phyloP scores from a whole-genome alignment of 2,329 filamentous ascomycete species.

The Karstenula rhodostoma region DNA sequence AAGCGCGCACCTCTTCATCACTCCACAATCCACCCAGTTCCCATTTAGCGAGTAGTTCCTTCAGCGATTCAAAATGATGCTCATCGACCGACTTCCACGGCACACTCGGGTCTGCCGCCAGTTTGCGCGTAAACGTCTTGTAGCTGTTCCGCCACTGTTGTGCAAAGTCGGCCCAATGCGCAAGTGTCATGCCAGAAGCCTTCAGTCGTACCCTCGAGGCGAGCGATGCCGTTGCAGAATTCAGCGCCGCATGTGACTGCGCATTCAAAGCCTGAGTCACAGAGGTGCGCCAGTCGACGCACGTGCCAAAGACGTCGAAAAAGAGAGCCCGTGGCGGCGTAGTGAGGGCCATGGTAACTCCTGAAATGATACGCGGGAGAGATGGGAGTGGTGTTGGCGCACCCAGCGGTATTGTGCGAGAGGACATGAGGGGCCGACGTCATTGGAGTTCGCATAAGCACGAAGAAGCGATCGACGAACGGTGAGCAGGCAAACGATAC shows the following conservation, averaged over 20 bases:
- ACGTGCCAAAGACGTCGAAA: slow-evolving; percentile 82
- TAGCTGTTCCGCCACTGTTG: slow-evolving; percentile 76
- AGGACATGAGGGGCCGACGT: slow-evolving; percentile 11
- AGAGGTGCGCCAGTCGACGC: slow-evolving; percentile 78
- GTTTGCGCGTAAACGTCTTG: slow-evolving; percentile 64
- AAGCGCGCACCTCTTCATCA: slow-evolving; percentile 45
- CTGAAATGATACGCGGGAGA: slow-evolving; percentile 16
- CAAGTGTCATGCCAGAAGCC: slow-evolving; percentile 60
- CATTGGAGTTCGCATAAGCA: slow-evolving; percentile 1
- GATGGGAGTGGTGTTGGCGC: slow-evolving; percentile 17
- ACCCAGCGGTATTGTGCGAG: slow-evolving; percentile 2
- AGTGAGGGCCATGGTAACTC: slow-evolving; percentile 34
- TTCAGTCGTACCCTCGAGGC: slow-evolving; percentile 57
- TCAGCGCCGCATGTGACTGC: slow-evolving; percentile 59
- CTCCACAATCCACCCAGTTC: slow-evolving; percentile 66
- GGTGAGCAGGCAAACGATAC: neutral
- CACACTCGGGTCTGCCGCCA: slow-evolving; percentile 55
- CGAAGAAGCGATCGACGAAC: slow-evolving; percentile 4
- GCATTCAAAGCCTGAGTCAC: slow-evolving; percentile 67
- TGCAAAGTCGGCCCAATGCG: slow-evolving; percentile 71
- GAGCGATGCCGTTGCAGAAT: slow-evolving; percentile 55
- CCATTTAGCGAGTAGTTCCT: slow-evolving; percentile 64
- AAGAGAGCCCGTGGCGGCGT: slow-evolving; percentile 64
- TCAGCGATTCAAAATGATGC: slow-evolving; percentile 72
- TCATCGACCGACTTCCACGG: slow-evolving; percentile 75